Conservation (phyloP, 805 yeast genomes). For the Metschnikowia shivogae region DNA sequence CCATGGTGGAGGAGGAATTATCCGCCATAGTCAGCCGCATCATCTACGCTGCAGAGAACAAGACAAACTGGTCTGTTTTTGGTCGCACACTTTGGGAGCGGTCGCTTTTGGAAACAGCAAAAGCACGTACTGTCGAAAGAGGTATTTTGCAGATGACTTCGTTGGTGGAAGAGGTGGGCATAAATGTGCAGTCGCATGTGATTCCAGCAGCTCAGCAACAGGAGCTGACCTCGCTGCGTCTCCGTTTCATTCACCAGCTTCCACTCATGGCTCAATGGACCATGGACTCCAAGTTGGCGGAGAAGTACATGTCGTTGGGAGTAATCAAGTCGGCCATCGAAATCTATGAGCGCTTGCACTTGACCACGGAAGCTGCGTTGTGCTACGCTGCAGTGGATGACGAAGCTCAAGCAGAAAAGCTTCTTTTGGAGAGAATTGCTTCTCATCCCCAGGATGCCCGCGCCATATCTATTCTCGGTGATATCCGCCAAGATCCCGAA, state of each 20-base stretch:
- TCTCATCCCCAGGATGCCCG: slow-evolving; percentile 72
- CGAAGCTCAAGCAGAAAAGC: slow-evolving; percentile 57
- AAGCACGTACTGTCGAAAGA: slow-evolving; percentile 85
- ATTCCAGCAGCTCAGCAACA: slow-evolving; percentile 41
- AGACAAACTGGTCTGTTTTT: slow-evolving; percentile 71
- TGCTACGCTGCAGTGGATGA: slow-evolving; percentile 87
- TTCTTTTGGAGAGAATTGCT: slow-evolving; percentile 52
- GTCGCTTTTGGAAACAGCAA: slow-evolving; percentile 73
- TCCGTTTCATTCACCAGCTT: slow-evolving; percentile 66
- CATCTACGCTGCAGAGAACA: slow-evolving; percentile 42
- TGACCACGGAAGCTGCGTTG: slow-evolving; percentile 80
- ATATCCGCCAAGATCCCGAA: slow-evolving; percentile 68
- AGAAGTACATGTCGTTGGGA: slow-evolving; percentile 81
- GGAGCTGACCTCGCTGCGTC: slow-evolving; percentile 44
- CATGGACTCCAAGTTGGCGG: slow-evolving; percentile 79
- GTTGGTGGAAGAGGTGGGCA: slow-evolving; percentile 81
- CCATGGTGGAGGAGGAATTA: slow-evolving; percentile 78
- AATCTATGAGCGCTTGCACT: slow-evolving; percentile 72
- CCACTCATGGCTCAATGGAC: slow-evolving; percentile 82
- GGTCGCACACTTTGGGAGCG: slow-evolving; percentile 87
- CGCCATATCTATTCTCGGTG: slow-evolving; percentile 81
- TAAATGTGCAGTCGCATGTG: slow-evolving; percentile 53
- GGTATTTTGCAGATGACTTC: slow-evolving; percentile 92
- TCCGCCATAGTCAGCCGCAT: slow-evolving; percentile 71
- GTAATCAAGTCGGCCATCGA: slow-evolving; percentile 82